Evolutionary conservation across 352 stramenopile genomes (phyloP).

Genomic region (Phytophthora sp.): DNA sequence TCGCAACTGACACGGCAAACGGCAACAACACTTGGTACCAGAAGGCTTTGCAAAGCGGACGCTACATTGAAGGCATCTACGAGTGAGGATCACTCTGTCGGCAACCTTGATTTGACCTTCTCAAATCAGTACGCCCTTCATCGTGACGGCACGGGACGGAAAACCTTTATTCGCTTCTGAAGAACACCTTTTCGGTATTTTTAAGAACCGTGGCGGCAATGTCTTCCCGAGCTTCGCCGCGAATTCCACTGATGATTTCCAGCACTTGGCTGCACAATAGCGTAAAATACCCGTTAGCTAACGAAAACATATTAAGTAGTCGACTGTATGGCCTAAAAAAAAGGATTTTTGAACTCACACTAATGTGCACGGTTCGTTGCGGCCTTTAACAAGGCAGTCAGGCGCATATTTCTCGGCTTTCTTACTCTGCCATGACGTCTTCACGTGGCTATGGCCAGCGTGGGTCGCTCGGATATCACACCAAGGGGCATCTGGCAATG

Average conservation of each 20-base stretch:
- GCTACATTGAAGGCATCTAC: too few species aligned
- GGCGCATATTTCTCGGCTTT: conserved; percentile 94
- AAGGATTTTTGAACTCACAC: conserved; percentile 74
- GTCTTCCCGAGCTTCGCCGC: conserved; percentile 52
- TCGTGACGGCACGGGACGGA: too few species aligned
- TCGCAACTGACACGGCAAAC: too few species aligned
- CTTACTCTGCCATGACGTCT: conserved; percentile 89
- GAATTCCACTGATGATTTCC: conserved; percentile 79
- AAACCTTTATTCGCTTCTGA: conserved; percentile 33
- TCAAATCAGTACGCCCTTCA: too few species aligned
- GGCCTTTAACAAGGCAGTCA: conserved; percentile 92
- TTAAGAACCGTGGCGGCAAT: conserved; percentile 56
- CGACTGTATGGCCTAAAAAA: background rate
- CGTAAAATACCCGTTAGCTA: background rate
- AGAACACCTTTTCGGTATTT: conserved; percentile 79
- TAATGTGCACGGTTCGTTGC: conserved; percentile 96
- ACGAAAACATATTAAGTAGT: background rate
- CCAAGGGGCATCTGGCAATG: conserved; percentile 96
- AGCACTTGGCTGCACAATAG: conserved; percentile 69
- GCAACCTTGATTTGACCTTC: too few species aligned
- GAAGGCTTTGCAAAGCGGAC: too few species aligned
- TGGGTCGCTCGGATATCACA: conserved; percentile 96
- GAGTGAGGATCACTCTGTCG: background rate
- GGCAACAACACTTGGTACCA: too few species aligned
- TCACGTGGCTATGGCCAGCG: conserved; percentile 87